Percentiles rank a stretch among this genome's conserved stretches.
Conservation (phyloP, 352 stramenopile species). For the Phytopythium chamaehyphon region DNA sequence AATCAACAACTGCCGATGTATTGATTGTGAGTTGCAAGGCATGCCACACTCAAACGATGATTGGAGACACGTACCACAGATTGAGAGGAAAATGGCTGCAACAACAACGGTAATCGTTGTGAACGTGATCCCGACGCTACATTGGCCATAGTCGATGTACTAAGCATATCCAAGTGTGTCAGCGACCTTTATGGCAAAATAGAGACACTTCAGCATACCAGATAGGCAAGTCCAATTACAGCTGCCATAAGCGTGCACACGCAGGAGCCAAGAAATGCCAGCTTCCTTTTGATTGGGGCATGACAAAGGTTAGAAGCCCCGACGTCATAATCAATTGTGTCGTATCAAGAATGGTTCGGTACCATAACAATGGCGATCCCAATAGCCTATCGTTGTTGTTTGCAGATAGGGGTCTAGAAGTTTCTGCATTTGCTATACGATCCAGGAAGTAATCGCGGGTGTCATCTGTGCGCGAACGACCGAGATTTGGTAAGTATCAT, state of each 20-base stretch:
- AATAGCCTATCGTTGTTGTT: neutral
- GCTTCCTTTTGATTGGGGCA: constrained; percentile 14
- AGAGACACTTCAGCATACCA: constrained; percentile 25
- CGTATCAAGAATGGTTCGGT: no score
- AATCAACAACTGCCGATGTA: constrained; percentile 43
- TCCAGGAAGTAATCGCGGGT: constrained; percentile 48
- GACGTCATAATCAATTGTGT: no score
- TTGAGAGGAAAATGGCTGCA: constrained; percentile 44
- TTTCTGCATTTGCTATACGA: constrained; percentile 36
- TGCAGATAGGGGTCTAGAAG: constrained; percentile 3
- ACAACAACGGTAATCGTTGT: constrained; percentile 84
- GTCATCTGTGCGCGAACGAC: constrained; percentile 46
- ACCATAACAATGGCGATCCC: neutral
- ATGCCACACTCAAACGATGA: no score
- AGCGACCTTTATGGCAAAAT: neutral
- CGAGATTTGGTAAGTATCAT: neutral
- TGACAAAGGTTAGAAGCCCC: neutral
- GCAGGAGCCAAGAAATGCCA: constrained; percentile 32
- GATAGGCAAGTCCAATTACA: constrained; percentile 30
- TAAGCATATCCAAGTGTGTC: constrained; percentile 18
- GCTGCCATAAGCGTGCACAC: constrained; percentile 55
- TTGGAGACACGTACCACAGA: constrained; percentile 38
- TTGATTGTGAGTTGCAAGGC: no score
- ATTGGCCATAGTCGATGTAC: constrained; percentile 89
- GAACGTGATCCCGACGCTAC: constrained; percentile 66